A percentile compares a stretch with the other conserved stretches of the same genome.
Conservation (phyloP, 495 filamentous ascomycete genomes). For the Penicillium simplicissimum region DNA sequence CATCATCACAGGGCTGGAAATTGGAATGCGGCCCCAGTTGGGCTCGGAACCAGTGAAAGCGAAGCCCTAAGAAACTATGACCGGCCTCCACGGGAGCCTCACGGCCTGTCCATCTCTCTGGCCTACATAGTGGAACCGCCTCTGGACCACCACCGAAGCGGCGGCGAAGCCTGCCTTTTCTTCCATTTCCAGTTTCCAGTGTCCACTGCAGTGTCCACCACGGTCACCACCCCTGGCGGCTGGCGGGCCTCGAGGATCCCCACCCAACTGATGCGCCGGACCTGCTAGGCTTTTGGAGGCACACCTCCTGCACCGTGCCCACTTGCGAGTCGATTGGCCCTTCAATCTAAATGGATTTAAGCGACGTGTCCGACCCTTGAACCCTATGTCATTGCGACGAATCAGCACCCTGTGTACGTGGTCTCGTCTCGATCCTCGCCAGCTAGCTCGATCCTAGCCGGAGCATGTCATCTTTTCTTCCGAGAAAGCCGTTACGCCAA, state of each 20-base stretch:
- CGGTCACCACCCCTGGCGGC: neutral
- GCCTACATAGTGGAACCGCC: neutral
- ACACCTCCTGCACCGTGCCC: slow-evolving; percentile 10
- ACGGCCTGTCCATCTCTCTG: slow-evolving; percentile 1
- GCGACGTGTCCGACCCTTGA: slow-evolving; percentile 29
- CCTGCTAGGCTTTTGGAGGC: slow-evolving; percentile 1
- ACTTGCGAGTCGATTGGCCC: slow-evolving; percentile 14
- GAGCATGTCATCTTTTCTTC: slow-evolving; percentile 27
- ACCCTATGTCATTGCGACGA: slow-evolving; percentile 20
- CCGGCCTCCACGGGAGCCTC: slow-evolving; percentile 22
- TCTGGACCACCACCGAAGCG: neutral
- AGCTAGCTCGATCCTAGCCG: slow-evolving; percentile 27
- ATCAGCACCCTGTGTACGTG: slow-evolving; percentile 18
- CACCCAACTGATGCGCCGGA: slow-evolving; percentile 38
- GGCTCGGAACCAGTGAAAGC: neutral
- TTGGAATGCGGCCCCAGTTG: neutral
- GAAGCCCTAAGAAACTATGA: neutral
- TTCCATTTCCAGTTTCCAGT: neutral
- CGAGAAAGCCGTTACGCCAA: slow-evolving; percentile 46
- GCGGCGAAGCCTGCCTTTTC: too few species aligned
- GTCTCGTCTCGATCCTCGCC: slow-evolving; percentile 24
- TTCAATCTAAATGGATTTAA: slow-evolving; percentile 19
- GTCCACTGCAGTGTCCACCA: neutral
- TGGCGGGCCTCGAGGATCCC: slow-evolving; percentile 13
- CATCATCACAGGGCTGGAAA: neutral